Evolutionary conservation across 495 filamentous ascomycete genomes (phyloP).

Genomic region (Paragyromitra xinjiangensis): DNA sequence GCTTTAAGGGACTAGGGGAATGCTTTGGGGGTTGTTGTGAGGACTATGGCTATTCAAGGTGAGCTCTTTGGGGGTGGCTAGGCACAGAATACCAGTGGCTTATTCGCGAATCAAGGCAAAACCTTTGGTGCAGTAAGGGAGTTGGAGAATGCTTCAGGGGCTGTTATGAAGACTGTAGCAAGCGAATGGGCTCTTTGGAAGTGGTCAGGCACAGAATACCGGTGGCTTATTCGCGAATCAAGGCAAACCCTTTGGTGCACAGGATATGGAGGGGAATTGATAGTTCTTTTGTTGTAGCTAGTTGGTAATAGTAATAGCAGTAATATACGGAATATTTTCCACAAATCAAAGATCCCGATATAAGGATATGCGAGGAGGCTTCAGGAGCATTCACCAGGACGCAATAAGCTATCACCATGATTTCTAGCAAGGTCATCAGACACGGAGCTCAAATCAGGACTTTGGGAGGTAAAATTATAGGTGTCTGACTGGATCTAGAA

Average conservation of each 20-base stretch:
- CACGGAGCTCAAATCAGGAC: not conserved
- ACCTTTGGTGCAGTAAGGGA: not conserved
- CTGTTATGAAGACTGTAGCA: not conserved
- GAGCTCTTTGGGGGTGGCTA: too few relatives aligned
- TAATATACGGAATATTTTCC: not conserved
- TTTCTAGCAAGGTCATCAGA: not conserved
- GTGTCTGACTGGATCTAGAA: not conserved
- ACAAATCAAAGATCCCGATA: not conserved
- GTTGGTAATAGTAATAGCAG: not conserved
- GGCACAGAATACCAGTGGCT: too few relatives aligned
- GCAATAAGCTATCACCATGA: not conserved
- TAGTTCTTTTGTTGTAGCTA: not conserved
- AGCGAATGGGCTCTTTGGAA: not conserved
- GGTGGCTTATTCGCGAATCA: not conserved
- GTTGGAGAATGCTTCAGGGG: not conserved
- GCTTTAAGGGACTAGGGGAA: too few relatives aligned
- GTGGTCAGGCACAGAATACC: not conserved
- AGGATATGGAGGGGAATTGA: too few relatives aligned
- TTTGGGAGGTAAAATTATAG: not conserved
- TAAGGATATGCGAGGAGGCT: not conserved
- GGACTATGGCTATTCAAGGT: too few relatives aligned
- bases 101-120: too few relatives aligned
- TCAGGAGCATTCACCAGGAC: not conserved
- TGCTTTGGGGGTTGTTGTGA: too few relatives aligned
- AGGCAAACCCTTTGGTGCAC: too few relatives aligned